phyloP scores from a whole-genome alignment of 345 rosid species.

The Syzygium aromaticum region DNA sequence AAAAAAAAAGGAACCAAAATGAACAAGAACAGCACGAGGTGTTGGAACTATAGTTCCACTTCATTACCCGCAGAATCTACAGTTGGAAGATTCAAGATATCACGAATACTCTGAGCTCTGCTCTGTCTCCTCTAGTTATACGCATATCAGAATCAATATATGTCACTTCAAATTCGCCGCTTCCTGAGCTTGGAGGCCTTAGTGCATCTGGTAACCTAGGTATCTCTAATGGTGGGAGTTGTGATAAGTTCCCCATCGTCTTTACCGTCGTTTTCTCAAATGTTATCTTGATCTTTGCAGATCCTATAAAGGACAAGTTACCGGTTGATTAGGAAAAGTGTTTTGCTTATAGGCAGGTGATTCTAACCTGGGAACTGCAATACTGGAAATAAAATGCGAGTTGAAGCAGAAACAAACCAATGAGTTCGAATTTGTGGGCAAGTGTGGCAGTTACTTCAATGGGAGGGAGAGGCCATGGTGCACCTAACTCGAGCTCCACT shows the following conservation, averaged over 20 bases:
- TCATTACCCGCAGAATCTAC: not conserved
- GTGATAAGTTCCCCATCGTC: conserved; percentile 58
- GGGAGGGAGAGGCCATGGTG: conserved; percentile 88
- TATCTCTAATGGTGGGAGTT: conserved; percentile 66
- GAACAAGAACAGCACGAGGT: not conserved
- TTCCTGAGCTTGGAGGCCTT: conserved; percentile 53
- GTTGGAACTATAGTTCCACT: not conserved
- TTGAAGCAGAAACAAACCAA: conserved; percentile 23
- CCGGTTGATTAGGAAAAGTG: not conserved
- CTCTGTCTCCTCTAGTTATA: conserved; percentile 83
- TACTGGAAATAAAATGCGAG: not conserved
- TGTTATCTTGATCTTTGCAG: conserved; percentile 65
- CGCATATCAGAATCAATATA: conserved; percentile 59
- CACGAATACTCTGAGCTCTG: conserved; percentile 76
- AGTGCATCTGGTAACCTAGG: conserved; percentile 70
- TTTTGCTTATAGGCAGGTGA: not conserved
- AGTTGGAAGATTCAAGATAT: conserved; percentile 19
- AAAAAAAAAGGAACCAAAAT: not conserved
- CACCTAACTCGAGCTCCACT: conserved; percentile 75
- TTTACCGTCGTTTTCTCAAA: conserved; percentile 80
- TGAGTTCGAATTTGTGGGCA: conserved; percentile 86
- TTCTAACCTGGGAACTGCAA: not conserved
- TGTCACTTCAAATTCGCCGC: conserved; percentile 81
- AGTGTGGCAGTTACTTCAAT: conserved; percentile 67
- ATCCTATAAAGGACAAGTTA: not conserved